Evolutionary conservation across 1,284 basidiomycete genomes (phyloP), one percentile per base, ranked within the genome.

Genomic region (Fomes fomentarius): DNA sequence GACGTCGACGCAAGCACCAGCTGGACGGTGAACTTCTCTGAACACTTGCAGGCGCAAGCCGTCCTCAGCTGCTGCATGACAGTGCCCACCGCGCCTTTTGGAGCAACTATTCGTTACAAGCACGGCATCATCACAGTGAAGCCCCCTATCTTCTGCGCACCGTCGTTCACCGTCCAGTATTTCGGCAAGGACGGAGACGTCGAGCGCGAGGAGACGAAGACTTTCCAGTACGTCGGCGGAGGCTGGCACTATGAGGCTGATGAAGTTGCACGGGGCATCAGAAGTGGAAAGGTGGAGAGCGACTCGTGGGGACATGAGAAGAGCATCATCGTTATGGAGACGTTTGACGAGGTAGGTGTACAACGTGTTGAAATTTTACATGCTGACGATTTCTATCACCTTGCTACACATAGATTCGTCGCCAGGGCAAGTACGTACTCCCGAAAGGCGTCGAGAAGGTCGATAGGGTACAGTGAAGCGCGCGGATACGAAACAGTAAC

Each of bases 181-280:
- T 79, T 81, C 63, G 73, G 78, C 22, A 76, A 77, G 67, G 78
- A 76, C 0, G 83, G 83, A 21, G 76, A 77, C 1, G 71, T 71
- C 45, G 67, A 84, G 24, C 75, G 74, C 45, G 83, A 89, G 65
- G 85, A 85, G 63, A 83, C 74, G 37, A 75, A 69, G 53, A 66
- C 63, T 30, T 82, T 85, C 61, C 74, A 81, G 28, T 83, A 85
- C 63, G 72, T 77, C 3, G 89, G 89, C 8, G 66, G 70, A 31
- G 89, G 89, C 11, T 87, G 79, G 84, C 81, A 90, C 70, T 92
- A 83, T 68, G 80, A 91, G 69, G 90, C 91, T 8, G 91, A 93
- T 61, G 93, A 94, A 59, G 92, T 94, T 15, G 93, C 91, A 14
- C 72, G 91, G 45, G 91, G 89, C 65, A 74, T 95, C 19, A 72